Conservation (phyloP, 768 basidiomycete species). For the Boletus huronensis region DNA sequence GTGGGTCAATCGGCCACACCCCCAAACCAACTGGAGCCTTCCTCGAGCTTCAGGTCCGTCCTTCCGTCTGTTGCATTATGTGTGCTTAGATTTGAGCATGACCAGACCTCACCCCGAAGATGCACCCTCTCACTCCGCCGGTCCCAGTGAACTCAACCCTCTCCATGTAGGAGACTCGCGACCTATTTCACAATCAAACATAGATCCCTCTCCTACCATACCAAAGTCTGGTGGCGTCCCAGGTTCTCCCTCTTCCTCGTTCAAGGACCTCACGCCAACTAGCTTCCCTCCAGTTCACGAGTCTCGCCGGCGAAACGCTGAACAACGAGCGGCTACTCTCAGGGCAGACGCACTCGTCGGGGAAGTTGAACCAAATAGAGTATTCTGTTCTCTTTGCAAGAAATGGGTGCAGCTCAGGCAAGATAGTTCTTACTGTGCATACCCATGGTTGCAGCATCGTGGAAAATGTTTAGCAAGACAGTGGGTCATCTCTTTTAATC, state of each 20-base stretch:
- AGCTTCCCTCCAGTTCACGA: conserved; percentile 59
- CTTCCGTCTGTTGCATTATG: conserved; percentile 3
- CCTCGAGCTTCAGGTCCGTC: conserved; percentile 24
- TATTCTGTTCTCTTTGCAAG: conserved; percentile 70
- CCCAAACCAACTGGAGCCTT: conserved; percentile 17
- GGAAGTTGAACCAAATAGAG: conserved; percentile 69
- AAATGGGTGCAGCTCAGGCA: conserved; percentile 84
- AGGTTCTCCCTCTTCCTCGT: conserved; percentile 37
- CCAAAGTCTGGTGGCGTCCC: conserved; percentile 20
- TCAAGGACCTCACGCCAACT: conserved; percentile 56
- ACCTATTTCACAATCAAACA: conserved; percentile 6
- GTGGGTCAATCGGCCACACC: conserved; percentile 7
- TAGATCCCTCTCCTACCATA: conserved; percentile 2
- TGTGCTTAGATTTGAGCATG: background rate
- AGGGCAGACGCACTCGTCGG: conserved; percentile 62
- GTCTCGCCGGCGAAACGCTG: conserved; percentile 70
- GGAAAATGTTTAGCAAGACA: conserved; percentile 70
- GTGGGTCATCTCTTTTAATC: conserved; percentile 40
- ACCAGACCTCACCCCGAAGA: conserved; percentile 14
- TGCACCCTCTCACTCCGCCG: conserved; percentile 30
- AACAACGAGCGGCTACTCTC: conserved; percentile 71
- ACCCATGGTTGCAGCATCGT: conserved; percentile 79
- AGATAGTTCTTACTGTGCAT: conserved; percentile 75
- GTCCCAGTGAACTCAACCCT: conserved; percentile 20
- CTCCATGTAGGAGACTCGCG: conserved; percentile 28